Evolutionary conservation across 352 stramenopile genomes (phyloP), one percentile per base, ranked within the genome.

Genomic region (Globisporangium uncinulatum): DNA sequence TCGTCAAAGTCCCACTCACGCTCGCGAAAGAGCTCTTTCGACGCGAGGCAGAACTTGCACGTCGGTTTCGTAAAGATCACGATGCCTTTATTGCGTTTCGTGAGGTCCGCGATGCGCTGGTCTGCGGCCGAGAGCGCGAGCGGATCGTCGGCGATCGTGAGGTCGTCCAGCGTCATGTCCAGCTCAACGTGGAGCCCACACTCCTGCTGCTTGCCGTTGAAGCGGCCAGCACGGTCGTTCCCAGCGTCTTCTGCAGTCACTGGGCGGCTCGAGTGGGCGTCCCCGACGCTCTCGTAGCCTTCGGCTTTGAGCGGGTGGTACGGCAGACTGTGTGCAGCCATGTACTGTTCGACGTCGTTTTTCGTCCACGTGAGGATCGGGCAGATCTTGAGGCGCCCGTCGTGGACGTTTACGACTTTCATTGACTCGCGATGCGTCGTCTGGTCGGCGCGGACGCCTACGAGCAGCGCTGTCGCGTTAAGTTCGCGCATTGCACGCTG

Each of bases 291-390:
- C 39, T 78, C 80, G 61, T 94, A 95, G 20, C 82, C 84, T 46
- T 90, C 67, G 0, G 72, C 76, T 61, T 94, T 91, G 42, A 95
- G 78, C n/a, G 86, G 86, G 56, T 95, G 86, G 61, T 86, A 89
- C 54, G 86, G 77, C 48, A 95, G 69, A 36, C 80, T 57, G 56
- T 89, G 70, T 7, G 34, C 54, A 29, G 69, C 57, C 76, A 94
- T 91, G 64, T 94, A 94, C 47, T 89, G 58, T 21, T 88, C 76
- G 7, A 94, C 69, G 34, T 92, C 73, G 15, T 71, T 48, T 54
- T 92, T 89, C 59, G 70, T 87, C 86, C 84, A 94, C 36, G 79
- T 63, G 43, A 95, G 70, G 37, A 94, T 95, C 45, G 86, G 86
- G 45, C 86, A 91, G 51, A 95, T 87, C 66, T 95, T 95, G 50